Percentiles rank a stretch among this genome's conserved stretches.
Evolutionary conservation across 768 basidiomycete genomes (phyloP).

Genomic region (Omphalotus guepiniiformis): DNA sequence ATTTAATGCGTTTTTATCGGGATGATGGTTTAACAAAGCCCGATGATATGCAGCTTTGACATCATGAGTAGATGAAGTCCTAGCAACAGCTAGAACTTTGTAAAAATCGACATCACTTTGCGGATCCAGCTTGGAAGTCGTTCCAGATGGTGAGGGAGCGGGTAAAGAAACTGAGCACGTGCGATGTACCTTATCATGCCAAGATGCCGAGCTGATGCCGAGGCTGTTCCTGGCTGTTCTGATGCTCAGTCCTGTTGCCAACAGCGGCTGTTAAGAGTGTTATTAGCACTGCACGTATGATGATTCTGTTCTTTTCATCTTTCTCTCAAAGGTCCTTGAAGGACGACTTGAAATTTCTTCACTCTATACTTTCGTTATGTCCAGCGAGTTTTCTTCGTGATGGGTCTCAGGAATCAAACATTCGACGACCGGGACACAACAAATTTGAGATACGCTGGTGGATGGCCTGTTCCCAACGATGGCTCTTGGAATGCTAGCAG

Average conservation of each 20-base stretch:
- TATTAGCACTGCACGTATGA: too few species aligned
- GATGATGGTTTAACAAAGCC: constrained; percentile 60
- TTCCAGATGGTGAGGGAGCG: not conserved
- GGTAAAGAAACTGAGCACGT: not conserved
- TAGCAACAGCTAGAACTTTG: constrained; percentile 47
- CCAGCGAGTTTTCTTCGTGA: not conserved
- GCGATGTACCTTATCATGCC: too few species aligned
- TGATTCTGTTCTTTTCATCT: too few species aligned
- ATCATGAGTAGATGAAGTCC: constrained; percentile 44
- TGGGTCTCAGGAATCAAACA: constrained; percentile 17
- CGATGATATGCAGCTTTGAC: constrained; percentile 67
- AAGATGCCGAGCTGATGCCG: not conserved
- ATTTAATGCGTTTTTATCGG: constrained; percentile 42
- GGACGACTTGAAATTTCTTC: not conserved
- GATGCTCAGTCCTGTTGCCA: not conserved
- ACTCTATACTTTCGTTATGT: not conserved
- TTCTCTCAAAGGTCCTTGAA: too few species aligned
- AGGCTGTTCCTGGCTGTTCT: not conserved
- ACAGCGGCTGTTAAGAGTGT: not conserved
- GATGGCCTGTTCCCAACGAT: constrained; percentile 15
- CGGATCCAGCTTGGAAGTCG: constrained; percentile 15
- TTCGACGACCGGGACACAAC: constrained; percentile 23
- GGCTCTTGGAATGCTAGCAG: constrained; percentile 25
- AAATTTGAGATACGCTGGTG: constrained; percentile 17
- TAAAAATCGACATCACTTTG: constrained; percentile 48